phyloP scores from a whole-genome alignment of 257 asterid genomes.

The Ballota nigra region DNA sequence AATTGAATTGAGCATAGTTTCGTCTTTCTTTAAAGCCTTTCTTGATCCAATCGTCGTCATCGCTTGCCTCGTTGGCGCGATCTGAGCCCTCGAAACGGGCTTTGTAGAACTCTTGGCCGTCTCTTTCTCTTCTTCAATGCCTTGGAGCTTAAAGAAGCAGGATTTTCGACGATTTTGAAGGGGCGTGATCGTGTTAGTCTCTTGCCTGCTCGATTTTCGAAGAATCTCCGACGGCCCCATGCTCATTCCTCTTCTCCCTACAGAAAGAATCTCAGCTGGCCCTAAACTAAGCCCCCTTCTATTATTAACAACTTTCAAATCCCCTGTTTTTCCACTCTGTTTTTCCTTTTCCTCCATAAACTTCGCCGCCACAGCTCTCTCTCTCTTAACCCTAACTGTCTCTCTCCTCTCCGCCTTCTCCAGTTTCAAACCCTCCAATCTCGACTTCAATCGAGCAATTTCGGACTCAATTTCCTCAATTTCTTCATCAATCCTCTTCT shows the following conservation, averaged over 20 bases:
- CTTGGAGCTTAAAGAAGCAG: conserved; percentile 69
- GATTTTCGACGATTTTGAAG: conserved; percentile 70
- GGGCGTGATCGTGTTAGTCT: conserved; percentile 58
- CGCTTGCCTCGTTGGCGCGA: conserved; percentile 52
- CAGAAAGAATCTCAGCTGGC: conserved; percentile 64
- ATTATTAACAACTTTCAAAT: conserved; percentile 34
- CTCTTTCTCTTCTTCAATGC: conserved; percentile 74
- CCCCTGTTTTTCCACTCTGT: conserved; percentile 31
- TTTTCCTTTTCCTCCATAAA: conserved; percentile 68
- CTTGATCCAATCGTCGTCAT: conserved; percentile 63
- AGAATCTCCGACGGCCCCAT: conserved; percentile 77
- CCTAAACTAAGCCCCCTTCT: conserved; percentile 89
- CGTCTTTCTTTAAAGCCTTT: conserved; percentile 64
- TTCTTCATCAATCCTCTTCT: conserved; percentile 65
- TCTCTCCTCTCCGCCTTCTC: conserved; percentile 50
- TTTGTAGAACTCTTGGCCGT: conserved; percentile 47
- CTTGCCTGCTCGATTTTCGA: conserved; percentile 36
- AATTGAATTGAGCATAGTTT: conserved; percentile 40
- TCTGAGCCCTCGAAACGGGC: conserved; percentile 30
- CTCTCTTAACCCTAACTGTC: conserved; percentile 47
- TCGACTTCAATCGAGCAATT: conserved; percentile 50
- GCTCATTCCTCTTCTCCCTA: conserved; percentile 62
- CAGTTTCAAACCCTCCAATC: conserved; percentile 58
- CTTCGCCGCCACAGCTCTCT: conserved; percentile 57
- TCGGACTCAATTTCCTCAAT: conserved; percentile 71